Percentiles rank a stretch among this genome's conserved stretches.
Conservation (phyloP, 2,329 filamentous ascomycete species). For the Sordariomycetes sp. region DNA sequence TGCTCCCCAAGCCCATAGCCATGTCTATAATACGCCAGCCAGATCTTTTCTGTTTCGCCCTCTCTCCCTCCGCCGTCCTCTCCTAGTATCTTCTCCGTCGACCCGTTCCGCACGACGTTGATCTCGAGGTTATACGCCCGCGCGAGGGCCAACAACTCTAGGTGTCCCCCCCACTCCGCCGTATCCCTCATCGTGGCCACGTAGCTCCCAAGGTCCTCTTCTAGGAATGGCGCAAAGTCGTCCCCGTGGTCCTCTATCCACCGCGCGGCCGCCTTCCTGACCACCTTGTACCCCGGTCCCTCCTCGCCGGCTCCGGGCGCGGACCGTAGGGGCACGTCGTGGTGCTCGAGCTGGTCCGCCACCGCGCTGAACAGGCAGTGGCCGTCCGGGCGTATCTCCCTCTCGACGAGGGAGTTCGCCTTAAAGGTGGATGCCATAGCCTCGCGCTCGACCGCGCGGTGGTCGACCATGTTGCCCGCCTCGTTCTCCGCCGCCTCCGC, state of each 20-base stretch:
- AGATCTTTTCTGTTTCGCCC: constrained; percentile 50
- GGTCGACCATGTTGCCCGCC: constrained; percentile 63
- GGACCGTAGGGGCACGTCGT: constrained; percentile 30
- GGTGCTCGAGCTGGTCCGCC: constrained; percentile 64
- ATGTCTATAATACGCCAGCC: constrained; percentile 92
- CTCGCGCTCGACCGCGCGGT: constrained; percentile 57
- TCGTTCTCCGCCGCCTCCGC: constrained; percentile 61
- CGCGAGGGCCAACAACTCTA: constrained; percentile 80
- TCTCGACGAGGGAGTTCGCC: constrained; percentile 55
- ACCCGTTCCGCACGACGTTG: constrained; percentile 74
- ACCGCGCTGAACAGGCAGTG: constrained; percentile 92
- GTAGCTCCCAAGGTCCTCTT: constrained; percentile 67
- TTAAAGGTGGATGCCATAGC: constrained; percentile 60
- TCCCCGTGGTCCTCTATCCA: constrained; percentile 67
- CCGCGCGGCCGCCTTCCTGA: constrained; percentile 61
- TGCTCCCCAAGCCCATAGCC: constrained; percentile 93
- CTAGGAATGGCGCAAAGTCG: constrained; percentile 79
- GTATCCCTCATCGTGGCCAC: constrained; percentile 70
- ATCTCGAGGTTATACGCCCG: constrained; percentile 72
- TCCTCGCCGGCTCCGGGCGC: constrained; percentile 3
- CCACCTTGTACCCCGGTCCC: constrained; percentile 45
- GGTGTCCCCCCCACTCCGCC: constrained; percentile 90
- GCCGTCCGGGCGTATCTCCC: constrained; percentile 78
- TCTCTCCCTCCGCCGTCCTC: constrained; percentile 22
- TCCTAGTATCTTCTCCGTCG: constrained; percentile 61